A percentile compares a stretch with the other conserved stretches of the same genome.
Conservation (phyloP, 2,329 filamentous ascomycete genomes). For the Ophiocordyceps robertsii region DNA sequence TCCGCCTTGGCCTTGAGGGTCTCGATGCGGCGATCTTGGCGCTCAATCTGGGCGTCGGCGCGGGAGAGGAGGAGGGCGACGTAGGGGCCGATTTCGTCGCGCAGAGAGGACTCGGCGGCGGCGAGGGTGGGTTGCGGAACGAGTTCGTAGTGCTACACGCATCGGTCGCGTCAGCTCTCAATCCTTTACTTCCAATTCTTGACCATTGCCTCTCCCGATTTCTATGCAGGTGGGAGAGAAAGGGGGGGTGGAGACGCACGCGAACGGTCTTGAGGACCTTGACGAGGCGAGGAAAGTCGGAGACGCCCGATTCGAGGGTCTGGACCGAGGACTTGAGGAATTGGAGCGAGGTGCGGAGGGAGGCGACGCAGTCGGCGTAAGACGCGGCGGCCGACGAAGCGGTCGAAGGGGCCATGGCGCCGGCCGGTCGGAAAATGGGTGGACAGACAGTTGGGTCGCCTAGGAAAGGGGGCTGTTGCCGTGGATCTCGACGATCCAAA, state of each 20-base stretch:
- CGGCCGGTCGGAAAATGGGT: too few species aligned
- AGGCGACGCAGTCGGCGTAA: slow-evolving; percentile 45
- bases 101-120: slow-evolving; percentile 69
- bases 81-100: slow-evolving; percentile 82
- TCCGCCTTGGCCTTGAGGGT: slow-evolving; percentile 72
- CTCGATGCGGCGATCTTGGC: slow-evolving; percentile 70
- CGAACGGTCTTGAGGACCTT: slow-evolving; percentile 44
- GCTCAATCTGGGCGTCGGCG: slow-evolving; percentile 72
- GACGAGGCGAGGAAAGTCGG: slow-evolving; percentile 42
- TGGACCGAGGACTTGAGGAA: slow-evolving; percentile 47
- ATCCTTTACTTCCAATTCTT: background rate
- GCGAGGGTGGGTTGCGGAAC: slow-evolving; percentile 75
- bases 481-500: too few species aligned
- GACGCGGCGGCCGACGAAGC: slow-evolving; percentile 22
- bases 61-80: slow-evolving; percentile 66
- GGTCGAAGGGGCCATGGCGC: slow-evolving; percentile 9
- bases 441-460: too few species aligned
- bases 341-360: slow-evolving; percentile 44
- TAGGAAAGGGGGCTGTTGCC: too few species aligned
- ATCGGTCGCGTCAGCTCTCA: background rate
- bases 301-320: slow-evolving; percentile 40
- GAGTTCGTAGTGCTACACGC: slow-evolving; percentile 71
- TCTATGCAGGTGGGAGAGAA: background rate
- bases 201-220: background rate
- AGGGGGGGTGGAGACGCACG: slow-evolving; percentile 22